phyloP scores from a whole-genome alignment of 805 yeast genomes.

The Blastobotrys chiropterorum region DNA sequence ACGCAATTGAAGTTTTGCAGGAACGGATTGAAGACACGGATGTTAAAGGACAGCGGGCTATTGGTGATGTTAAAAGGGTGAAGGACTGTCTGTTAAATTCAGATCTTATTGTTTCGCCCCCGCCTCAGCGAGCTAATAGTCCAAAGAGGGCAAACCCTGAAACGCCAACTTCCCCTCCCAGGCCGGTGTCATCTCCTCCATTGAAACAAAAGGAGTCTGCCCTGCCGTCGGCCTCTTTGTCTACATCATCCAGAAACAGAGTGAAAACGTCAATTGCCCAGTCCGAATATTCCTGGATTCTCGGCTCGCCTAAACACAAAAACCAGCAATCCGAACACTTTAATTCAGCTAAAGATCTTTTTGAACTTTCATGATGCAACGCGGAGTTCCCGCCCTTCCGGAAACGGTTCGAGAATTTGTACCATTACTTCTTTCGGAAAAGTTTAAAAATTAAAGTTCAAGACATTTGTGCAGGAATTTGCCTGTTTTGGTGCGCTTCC shows the following conservation, averaged over 20 bases:
- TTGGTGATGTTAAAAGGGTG: constrained; percentile 7
- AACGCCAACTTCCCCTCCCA: not conserved
- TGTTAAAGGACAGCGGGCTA: not conserved
- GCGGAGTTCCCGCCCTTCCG: no score
- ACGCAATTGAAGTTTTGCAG: constrained; percentile 9
- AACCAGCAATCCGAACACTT: not conserved
- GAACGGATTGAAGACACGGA: constrained; percentile 1
- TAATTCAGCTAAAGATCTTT: constrained; percentile 6
- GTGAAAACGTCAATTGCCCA: constrained; percentile 20
- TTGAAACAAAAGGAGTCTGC: not conserved
- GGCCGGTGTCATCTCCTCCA: not conserved
- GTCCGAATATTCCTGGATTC: constrained; percentile 26
- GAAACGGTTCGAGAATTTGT: no score
- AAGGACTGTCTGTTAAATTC: constrained; percentile 11
- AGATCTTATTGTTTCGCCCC: not conserved
- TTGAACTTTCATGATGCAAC: constrained; percentile 1
- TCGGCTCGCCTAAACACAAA: constrained; percentile 9
- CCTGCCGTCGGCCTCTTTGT: not conserved
- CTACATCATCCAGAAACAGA: constrained; percentile 2
- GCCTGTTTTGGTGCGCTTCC: not conserved
- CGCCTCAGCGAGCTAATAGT: not conserved
- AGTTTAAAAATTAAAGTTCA: not conserved
- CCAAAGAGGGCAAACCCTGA: not conserved
- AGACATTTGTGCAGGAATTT: not conserved
- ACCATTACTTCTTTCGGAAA: not conserved